Evolutionary conservation across 371 early-diverging fungal species (phyloP).

Genomic region (Syncephalis plumigaleata): DNA sequence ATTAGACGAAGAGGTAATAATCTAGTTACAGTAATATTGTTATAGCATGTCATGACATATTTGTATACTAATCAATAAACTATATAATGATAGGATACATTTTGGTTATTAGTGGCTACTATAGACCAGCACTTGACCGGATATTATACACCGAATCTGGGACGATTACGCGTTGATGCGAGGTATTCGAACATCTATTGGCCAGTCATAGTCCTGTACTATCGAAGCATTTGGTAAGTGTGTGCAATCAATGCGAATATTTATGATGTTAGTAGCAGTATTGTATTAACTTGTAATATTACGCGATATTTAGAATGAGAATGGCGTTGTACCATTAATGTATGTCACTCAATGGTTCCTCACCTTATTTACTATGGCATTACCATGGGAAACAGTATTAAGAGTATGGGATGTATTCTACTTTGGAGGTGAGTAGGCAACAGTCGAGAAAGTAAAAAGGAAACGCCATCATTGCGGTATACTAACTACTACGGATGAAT

Average conservation of each 20-base stretch:
- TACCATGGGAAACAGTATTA: constrained; percentile 83
- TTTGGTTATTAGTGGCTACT: constrained; percentile 73
- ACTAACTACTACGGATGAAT: neutral
- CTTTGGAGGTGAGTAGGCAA: constrained; percentile 35
- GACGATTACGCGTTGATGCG: constrained; percentile 67
- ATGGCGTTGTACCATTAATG: constrained; percentile 70
- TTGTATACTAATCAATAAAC: neutral
- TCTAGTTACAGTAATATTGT: too few relatives aligned
- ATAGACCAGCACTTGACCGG: constrained; percentile 57
- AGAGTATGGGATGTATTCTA: constrained; percentile 89
- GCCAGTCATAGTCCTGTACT: constrained; percentile 50
- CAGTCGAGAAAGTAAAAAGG: neutral
- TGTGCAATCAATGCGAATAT: too few relatives aligned
- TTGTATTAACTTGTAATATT: neutral
- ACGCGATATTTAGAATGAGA: constrained; percentile 18
- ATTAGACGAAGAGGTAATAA: constrained; percentile 48
- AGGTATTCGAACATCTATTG: constrained; percentile 65
- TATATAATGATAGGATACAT: constrained; percentile 33
- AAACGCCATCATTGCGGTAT: neutral
- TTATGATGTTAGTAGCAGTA: too few relatives aligned
- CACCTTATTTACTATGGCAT: constrained; percentile 72
- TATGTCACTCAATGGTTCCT: constrained; percentile 90
- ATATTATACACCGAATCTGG: constrained; percentile 56
- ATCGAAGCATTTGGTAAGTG: constrained; percentile 46
- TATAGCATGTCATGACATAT: too few relatives aligned